phyloP scores from a whole-genome alignment of 1,284 basidiomycete genomes.

The Malassezia furfur region DNA sequence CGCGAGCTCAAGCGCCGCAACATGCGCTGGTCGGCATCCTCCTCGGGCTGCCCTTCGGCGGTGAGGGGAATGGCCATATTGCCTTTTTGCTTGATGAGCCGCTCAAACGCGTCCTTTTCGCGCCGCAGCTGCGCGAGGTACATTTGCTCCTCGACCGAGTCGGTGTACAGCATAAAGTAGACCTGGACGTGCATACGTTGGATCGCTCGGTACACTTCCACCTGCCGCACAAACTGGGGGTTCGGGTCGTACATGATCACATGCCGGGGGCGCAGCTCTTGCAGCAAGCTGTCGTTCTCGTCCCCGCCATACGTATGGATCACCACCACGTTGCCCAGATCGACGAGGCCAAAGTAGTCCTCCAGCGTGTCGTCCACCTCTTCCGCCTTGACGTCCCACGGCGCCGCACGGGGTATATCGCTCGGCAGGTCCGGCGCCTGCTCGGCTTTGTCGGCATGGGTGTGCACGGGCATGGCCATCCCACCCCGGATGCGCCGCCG shows the following conservation, averaged over 20 bases:
- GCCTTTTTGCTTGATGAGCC: slow-evolving; percentile 79
- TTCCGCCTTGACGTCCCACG: not conserved
- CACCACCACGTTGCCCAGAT: slow-evolving; percentile 70
- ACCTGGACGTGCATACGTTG: slow-evolving; percentile 76
- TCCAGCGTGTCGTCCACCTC: not conserved
- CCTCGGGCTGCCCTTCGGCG: slow-evolving; percentile 59
- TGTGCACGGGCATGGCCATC: not conserved
- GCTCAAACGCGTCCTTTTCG: slow-evolving; percentile 90
- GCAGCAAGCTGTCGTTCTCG: slow-evolving; percentile 76
- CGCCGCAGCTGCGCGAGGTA: slow-evolving; percentile 77
- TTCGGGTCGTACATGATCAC: slow-evolving; percentile 85
- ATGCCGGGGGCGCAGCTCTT: slow-evolving; percentile 80
- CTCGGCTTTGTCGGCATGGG: not conserved
- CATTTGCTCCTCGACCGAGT: slow-evolving; percentile 89
- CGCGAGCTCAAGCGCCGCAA: slow-evolving; percentile 80
- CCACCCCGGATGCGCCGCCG: slow-evolving; percentile 36
- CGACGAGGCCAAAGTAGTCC: slow-evolving; percentile 66
- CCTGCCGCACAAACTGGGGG: slow-evolving; percentile 77
- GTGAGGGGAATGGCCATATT: slow-evolving; percentile 87
- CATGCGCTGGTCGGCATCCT: slow-evolving; percentile 50
- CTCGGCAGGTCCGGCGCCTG: not conserved
- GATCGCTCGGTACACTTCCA: slow-evolving; percentile 83
- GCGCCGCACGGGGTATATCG: not conserved
- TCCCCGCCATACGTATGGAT: slow-evolving; percentile 84
- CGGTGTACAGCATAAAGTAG: slow-evolving; percentile 86